Base-by-base conservation (phyloP, 306 rosid genomes). In the Dalbergia cultrata region DNA sequence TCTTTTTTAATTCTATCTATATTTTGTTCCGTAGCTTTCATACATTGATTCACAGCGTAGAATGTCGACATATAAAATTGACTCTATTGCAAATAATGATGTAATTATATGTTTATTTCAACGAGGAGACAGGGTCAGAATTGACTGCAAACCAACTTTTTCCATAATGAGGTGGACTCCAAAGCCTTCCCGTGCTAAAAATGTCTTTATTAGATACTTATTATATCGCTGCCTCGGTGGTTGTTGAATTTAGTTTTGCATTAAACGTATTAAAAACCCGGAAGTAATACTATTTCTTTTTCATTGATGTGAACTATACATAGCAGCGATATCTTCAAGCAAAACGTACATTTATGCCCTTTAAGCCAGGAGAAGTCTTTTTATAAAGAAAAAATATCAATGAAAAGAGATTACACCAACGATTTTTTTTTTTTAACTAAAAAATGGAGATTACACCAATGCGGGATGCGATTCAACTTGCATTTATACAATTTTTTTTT, bases 21-120 rank as follows among this genome's bases (percentile, higher is more conserved):
- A 54, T 54, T n/a, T 54, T 54, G 12, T 54, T n/a, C 60, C 60
- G 60, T 54, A 54, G 60, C 60, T 17, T 17, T 54, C 60, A 18
- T 17, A 16, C 22, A 17, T 54, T 17, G 17, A 4, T 54, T 54
- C 22, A 54, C 26, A 54, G 4, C 50, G 13, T 8, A 8, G 26
- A n/a, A 17, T n/a, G 6, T 54, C n/a, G n/a, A 18, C 8, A 17
- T n/a, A 54, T 54, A n/a, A 16, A 54, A 54, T 17, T 17, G 60
- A 54, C 22, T 54, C 21, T 54, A 17, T 54, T 54, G 5, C 14
- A 2, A 52, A n/a, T 21, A 21, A 52, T 52, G 7, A 16, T 18
- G 3, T 54, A 54, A 54, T 4, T 54, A 7, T 54, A 1, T 54
- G 60, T 54, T 17, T 6, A 54, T 54, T 26, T n/a, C 0, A 54